Conservation (phyloP, 2,329 filamentous ascomycete species). For the Calonectria crousiana region DNA sequence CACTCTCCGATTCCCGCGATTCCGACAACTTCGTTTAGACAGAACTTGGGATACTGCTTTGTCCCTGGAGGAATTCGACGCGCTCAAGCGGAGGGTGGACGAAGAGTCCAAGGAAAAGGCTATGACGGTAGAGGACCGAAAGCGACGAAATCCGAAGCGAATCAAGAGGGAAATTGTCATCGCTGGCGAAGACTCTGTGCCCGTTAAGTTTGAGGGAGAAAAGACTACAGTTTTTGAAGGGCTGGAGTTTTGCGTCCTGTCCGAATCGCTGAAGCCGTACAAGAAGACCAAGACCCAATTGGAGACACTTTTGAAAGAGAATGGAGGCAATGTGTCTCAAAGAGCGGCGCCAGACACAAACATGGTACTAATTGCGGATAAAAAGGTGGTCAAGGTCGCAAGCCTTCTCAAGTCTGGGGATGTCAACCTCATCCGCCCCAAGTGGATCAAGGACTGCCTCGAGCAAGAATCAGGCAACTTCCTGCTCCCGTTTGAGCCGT, state of each 20-base stretch:
- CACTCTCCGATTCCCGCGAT: constrained; percentile 92
- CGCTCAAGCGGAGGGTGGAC: constrained; percentile 76
- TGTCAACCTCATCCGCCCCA: constrained; percentile 80
- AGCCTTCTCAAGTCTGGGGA: constrained; percentile 81
- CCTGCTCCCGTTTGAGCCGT: constrained; percentile 71
- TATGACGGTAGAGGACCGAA: constrained; percentile 81
- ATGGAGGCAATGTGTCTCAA: constrained; percentile 86
- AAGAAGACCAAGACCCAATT: constrained; percentile 85
- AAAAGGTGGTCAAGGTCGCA: constrained; percentile 83
- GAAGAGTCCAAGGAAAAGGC: constrained; percentile 78
- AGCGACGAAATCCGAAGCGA: constrained; percentile 65
- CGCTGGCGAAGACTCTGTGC: constrained; percentile 71
- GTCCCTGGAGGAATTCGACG: constrained; percentile 81
- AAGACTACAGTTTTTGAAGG: constrained; percentile 78
- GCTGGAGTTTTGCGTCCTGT: constrained; percentile 85
- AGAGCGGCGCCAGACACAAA: constrained; percentile 71
- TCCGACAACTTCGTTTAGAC: constrained; percentile 84
- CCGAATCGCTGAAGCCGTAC: constrained; percentile 75
- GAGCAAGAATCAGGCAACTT: constrained; percentile 67
- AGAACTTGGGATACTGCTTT: constrained; percentile 86
- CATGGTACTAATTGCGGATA: constrained; percentile 84
- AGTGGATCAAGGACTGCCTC: constrained; percentile 88
- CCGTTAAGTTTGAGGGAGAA: constrained; percentile 64
- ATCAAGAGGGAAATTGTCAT: constrained; percentile 79
- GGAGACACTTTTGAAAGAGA: constrained; percentile 83